Conservation (phyloP, 2,329 filamentous ascomycete species). For the Periconia macrospinosa region DNA sequence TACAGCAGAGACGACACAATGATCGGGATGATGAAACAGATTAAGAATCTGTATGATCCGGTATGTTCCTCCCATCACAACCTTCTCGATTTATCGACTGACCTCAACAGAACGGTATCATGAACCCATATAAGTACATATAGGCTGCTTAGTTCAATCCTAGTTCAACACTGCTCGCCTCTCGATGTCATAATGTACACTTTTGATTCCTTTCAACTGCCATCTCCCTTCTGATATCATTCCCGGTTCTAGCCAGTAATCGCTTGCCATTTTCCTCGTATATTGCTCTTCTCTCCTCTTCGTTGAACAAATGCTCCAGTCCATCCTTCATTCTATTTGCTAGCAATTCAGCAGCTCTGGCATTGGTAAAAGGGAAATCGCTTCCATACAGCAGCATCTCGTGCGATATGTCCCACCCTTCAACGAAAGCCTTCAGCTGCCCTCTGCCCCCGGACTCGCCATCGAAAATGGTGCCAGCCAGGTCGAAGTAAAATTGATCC, state of each 20-base stretch:
- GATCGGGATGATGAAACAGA: conserved; percentile 88
- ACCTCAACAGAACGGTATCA: conserved; percentile 78
- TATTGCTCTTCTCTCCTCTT: conserved; percentile 39
- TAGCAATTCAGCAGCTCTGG: conserved; percentile 40
- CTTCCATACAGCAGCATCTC: conserved; percentile 56
- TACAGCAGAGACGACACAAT: conserved; percentile 90
- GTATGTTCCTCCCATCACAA: conserved; percentile 59
- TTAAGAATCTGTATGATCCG: conserved; percentile 93
- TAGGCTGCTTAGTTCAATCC: conserved; percentile 5
- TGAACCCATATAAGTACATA: conserved; percentile 99
- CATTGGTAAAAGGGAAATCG: conserved; percentile 56
- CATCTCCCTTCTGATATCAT: no score
- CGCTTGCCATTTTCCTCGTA: conserved; percentile 45
- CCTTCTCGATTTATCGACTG: conserved; percentile 7
- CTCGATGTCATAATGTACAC: neutral
- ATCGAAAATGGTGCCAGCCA: conserved; percentile 55
- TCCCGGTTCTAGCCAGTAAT: conserved; percentile 21
- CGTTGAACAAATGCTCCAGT: conserved; percentile 40
- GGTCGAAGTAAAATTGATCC: conserved; percentile 55
- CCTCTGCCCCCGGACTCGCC: conserved; percentile 37
- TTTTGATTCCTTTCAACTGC: neutral
- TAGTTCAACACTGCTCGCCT: neutral
- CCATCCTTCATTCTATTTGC: conserved; percentile 47
- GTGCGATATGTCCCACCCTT: conserved; percentile 41
- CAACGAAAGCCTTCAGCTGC: conserved; percentile 53